These are phyloP conservation scores for Hanseniaspora mollemarum DNA, from an alignment of 805 yeast species.

Conservation along the genomic window DNA sequence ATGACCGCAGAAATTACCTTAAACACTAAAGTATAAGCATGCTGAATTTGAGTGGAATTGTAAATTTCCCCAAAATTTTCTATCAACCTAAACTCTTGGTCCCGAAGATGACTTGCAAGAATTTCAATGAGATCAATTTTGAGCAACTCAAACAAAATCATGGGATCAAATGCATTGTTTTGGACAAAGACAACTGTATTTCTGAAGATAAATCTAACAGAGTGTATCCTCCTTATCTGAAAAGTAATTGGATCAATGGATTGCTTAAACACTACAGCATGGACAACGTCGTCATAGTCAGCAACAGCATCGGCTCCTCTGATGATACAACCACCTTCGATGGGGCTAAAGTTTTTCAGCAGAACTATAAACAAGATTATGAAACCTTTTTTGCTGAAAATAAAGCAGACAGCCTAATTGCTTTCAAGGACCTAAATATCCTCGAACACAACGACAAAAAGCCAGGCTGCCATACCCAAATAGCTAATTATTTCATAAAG, in stretches of 20 bases:
- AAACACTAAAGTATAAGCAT: background rate
- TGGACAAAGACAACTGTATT: conserved; percentile 93
- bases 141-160: conserved; percentile 20
- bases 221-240: conserved; percentile 62
- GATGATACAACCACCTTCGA: conserved; percentile 47
- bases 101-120: conserved; percentile 48
- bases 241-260: conserved; percentile 39
- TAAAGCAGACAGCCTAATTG: background rate
- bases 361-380: conserved; percentile 45
- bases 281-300: conserved; percentile 55
- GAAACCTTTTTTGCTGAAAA: conserved; percentile 34
- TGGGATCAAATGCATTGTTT: conserved; percentile 59
- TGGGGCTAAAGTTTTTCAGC: background rate
- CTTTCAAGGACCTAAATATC: conserved; percentile 51
- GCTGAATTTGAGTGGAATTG: conserved; percentile 61
- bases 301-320: conserved; percentile 85
- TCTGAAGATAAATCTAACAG: conserved; percentile 70
- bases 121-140: conserved; percentile 46
- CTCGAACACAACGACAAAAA: conserved; percentile 63
- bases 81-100: conserved; percentile 55
- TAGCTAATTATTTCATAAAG: conserved; percentile 45
- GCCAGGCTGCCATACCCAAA: conserved; percentile 68
- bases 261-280: conserved; percentile 41
- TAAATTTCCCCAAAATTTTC: conserved; percentile 50
- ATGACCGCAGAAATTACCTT: background rate